Evolutionary conservation across 2,329 filamentous ascomycete genomes (phyloP), one percentile per base, ranked within the genome.

Genomic region (Niveomyces coronatus): DNA sequence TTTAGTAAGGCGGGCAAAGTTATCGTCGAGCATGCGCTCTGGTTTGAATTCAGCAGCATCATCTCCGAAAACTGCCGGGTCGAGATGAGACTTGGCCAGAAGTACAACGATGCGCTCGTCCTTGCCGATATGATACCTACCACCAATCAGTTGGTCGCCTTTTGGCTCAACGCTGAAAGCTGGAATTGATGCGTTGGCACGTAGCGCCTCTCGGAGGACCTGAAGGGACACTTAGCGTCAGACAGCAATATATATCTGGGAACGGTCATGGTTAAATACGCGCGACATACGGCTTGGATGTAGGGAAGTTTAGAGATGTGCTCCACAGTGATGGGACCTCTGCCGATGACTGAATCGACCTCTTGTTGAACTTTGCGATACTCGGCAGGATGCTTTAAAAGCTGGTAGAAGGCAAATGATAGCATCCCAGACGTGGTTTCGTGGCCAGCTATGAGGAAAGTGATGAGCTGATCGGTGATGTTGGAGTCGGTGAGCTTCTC

Each of bases 401-500:
- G 63, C 39, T 79, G 66, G 50, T 78, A 80, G 35, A 83, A 72
- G 0, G 70, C 58, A 49, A 83, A 85, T 0, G 76, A 72, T 10
- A 86, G 54, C 13, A 80, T 58, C 3, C 79, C 80, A 2, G 76
- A 75, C 0, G 82, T 82, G 0, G 83, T 87, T 48, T 85, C 82
- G 44, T 84, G 80, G 2, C 78, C 77, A 24, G 78, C 78, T 48
- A 81, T 77, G 9, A 85, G 56, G 46, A 85, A 85, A 0, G 80
- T 85, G 42, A 82, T 77, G 59, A 86, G 74, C 45, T 86, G 83
- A 52, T 80, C 68, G 13, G 74, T 68, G 44, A 85, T 81, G 34
- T 66, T 72, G 4, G 70, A 63, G 42, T 83, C 76, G 1, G 63
- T 69, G 46, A 86, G 60, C n/a, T 67, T 69, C 47, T 78, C 63